These are phyloP conservation scores for Cyberlindnera saturnus DNA, from an alignment of 805 yeast species.

Conservation along the genomic window DNA sequence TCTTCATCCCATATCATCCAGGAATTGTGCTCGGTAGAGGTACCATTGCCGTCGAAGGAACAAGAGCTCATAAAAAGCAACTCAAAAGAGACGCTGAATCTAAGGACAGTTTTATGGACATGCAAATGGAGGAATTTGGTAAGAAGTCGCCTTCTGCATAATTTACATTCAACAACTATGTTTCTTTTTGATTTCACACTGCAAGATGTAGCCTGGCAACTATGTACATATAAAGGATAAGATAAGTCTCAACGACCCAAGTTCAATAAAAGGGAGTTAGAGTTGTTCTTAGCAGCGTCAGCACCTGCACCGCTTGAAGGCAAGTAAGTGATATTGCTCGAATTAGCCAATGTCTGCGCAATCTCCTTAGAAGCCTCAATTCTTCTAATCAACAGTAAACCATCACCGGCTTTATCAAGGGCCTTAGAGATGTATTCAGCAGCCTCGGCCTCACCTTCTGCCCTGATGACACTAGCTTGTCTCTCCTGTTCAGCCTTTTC, in stretches of 20 bases:
- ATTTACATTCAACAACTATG: not conserved
- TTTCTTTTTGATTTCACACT: not conserved
- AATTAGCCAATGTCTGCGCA: constrained; percentile 77
- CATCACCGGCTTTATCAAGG: constrained; percentile 91
- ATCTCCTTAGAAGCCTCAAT: constrained; percentile 96
- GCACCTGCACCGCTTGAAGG: constrained; percentile 49
- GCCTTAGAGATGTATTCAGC: constrained; percentile 95
- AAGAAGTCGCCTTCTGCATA: not conserved
- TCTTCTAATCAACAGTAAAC: constrained; percentile 86
- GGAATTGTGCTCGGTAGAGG: constrained; percentile 40
- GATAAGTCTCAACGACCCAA: constrained; percentile 49
- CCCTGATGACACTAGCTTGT: constrained; percentile 90
- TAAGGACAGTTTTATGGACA: not conserved
- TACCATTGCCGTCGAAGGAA: constrained; percentile 1
- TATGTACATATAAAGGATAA: constrained; percentile 4
- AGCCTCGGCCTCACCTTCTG: constrained; percentile 99
- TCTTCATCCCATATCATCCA: constrained; percentile 56
- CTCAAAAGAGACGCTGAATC: not conserved
- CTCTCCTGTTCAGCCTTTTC: constrained; percentile 97
- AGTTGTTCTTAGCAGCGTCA: constrained; percentile 24
- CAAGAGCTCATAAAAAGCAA: not conserved
- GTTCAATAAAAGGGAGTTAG: constrained; percentile 57
- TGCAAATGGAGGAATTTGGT: not conserved
- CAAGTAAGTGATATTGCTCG: constrained; percentile 83
- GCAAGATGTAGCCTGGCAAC: not conserved